Base-by-base conservation (phyloP, 768 basidiomycete genomes). In the Mycena olivaceomarginata region DNA sequence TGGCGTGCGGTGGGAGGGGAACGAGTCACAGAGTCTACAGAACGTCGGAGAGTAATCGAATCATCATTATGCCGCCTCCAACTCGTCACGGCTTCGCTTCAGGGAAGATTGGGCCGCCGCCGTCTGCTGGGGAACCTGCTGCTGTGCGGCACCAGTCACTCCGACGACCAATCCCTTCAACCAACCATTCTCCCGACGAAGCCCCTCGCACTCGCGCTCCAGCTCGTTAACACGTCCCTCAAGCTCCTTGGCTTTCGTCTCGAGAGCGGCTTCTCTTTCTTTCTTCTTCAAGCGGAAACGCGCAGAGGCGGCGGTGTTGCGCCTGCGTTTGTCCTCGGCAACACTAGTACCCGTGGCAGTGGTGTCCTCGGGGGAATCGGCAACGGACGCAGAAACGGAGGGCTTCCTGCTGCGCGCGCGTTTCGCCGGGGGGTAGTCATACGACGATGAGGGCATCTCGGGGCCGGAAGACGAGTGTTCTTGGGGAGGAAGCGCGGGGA, bases 241-340 rank as follows among this genome's bases (percentile, higher is more conserved):
- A 18, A 98, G 89, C 82, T 98, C 96, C 87, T 96, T 97, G 18
- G 95, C 93, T 81, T 93, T 93, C 57, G 89, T 91, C 86, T 98
- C 97, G 25, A 98, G 88, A 18, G 97, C 97, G 2, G 92, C 94
- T 86, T 98, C 97, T 16, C 97, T 90, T 85, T 98, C 96, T 89
- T 98, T 98, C 90, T 98, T 98, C 91, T 98, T 98, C 82, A 97
- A 85, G 75, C 97, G 91, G 90, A 98, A 98, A 10, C 97, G 95
- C 43, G 97, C 97, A 69, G 95, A 96, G 0, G 97, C 97, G 1
- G 96, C 96, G 0, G 97, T 98, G 84, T 98, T 98, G 62, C 97
- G 89, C 74, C 97, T 91, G n/a, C 97, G 94, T 83, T 98, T 98
- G 85, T 98, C 97, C 85, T 98, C 97, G 0, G 94, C 85, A 7